Conservation (phyloP, 2,329 filamentous ascomycete species). For the Epichloe bromicola region DNA sequence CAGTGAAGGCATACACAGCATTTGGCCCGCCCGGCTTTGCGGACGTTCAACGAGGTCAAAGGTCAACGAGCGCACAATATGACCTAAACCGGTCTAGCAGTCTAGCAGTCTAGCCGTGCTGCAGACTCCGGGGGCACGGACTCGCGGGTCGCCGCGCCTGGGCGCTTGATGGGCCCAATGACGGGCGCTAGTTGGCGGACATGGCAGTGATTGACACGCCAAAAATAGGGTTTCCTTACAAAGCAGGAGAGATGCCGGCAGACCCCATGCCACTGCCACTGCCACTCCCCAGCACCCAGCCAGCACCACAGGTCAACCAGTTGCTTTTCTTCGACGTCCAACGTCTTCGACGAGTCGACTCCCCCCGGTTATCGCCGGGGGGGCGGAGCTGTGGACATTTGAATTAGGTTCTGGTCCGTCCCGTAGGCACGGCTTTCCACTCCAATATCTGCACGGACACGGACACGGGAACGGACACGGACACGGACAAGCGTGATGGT, state of each 20-base stretch:
- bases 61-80: no score
- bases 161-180: conserved; percentile 7
- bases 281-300: no score
- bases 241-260: no score
- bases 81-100: no score
- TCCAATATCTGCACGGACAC: no score
- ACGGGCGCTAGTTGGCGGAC: not conserved
- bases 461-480: not conserved
- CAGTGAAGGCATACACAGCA: no score
- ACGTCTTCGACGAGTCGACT: not conserved
- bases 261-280: no score
- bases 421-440: no score
- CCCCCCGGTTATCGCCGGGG: not conserved
- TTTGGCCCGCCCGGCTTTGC: no score
- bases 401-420: not conserved
- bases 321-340: not conserved
- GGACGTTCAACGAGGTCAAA: no score
- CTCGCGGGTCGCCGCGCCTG: conserved; percentile 1
- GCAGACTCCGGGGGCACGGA: no score
- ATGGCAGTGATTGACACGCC: not conserved
- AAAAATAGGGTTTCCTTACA: conserved; percentile 3
- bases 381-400: not conserved
- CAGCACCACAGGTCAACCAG: not conserved
- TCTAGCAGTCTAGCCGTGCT: no score
- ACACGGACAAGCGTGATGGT: not conserved